Evolutionary conservation across 164 flowering plant genomes (phyloP), one percentile per base, ranked within the genome.

Genomic region (Aristolochia californica): DNA sequence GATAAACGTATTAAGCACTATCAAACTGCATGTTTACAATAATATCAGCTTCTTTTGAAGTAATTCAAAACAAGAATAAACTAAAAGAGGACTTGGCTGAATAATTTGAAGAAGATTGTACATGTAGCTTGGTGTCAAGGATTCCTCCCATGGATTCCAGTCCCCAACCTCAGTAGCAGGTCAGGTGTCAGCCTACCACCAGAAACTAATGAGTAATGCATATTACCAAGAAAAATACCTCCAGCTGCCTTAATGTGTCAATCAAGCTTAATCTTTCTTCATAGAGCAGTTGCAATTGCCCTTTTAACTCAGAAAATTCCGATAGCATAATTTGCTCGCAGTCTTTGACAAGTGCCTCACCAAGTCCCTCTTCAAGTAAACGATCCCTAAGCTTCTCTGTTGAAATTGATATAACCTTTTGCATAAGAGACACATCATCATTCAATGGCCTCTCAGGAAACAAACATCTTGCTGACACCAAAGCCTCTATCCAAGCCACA

Each of bases 281-380:
- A 48, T 75, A 83, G 45, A 85, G 83, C 70, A 80, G 72, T 62
- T 72, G 78, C 40, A 85, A 53, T 57, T 83, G 88, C 43, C 80
- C 89, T 66, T 81, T 82, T 27, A 85, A 51, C 60, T 75, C 82
- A 1, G 86, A 78, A 66, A 87, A 84, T 58, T 91, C 95, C 1
- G 96, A 81, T 20, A 74, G 77, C 87, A 91, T 76, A 51, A 91
- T 87, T 76, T 80, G 79, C 62, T 91, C 94, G 55, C 96, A 91
- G 54, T 91, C 97, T 53, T 79, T 71, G 38, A 90, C 80, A 64
- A 85, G 79, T 22, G 38, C 65, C 56, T 85, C 87, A 48, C 52
- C 59, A 47, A 75, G 62, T 20, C 94, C 94, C 66, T 81, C 91
- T 38, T 80, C 83, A 61, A 74, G 65, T 60, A 90, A 73, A 14